Evolutionary conservation across 257 asterid species (phyloP).

Genomic region (Galeopsis tetrahit): DNA sequence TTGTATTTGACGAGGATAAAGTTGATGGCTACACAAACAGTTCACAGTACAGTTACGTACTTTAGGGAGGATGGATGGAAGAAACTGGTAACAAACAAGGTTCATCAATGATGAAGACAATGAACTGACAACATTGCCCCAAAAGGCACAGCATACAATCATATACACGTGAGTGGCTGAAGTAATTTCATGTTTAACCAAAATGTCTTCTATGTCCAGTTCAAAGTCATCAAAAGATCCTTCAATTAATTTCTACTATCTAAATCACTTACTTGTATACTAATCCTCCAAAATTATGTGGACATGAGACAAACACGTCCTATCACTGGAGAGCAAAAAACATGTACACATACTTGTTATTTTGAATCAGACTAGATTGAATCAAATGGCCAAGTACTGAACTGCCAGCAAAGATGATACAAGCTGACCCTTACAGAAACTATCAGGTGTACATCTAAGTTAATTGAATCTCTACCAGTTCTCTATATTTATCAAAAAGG

Average conservation of each 20-base stretch:
- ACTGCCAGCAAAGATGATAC: neutral
- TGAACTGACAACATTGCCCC: neutral
- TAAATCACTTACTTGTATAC: neutral
- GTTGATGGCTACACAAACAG: constrained; percentile 12
- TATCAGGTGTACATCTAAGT: constrained; percentile 1
- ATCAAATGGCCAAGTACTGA: constrained; percentile 1
- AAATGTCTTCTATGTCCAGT: neutral
- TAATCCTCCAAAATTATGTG: constrained; percentile 13
- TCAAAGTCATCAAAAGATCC: constrained; percentile 10
- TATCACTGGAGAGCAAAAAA: neutral
- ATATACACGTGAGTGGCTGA: constrained; percentile 20
- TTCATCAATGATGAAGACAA: constrained; percentile 13
- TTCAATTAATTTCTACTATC: neutral
- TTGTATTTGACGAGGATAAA: constrained; percentile 18
- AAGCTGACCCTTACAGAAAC: neutral
- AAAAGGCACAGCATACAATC: neutral
- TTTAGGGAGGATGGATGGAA: constrained; percentile 20
- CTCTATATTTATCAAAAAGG: neutral
- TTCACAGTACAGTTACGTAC: neutral
- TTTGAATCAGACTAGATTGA: neutral
- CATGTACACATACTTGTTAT: neutral
- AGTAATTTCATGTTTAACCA: neutral
- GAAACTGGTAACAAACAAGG: constrained; percentile 5
- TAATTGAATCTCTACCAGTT: constrained; percentile 1
- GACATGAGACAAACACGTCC: neutral